Conservation (phyloP, 257 asterid genomes). For the Capsicum baccatum region DNA sequence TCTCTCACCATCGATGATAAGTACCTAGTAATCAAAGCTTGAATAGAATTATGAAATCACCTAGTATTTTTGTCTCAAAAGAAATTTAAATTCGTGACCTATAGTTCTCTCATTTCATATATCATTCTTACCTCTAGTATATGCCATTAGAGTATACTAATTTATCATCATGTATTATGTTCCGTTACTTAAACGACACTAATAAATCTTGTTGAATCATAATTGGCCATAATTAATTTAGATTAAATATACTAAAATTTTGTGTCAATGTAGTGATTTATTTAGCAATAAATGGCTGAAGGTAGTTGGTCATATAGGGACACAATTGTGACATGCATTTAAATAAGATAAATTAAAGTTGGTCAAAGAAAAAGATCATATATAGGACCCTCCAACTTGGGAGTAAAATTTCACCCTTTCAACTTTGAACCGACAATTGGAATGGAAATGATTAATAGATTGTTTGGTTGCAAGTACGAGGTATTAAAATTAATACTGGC, state of each 20-base stretch:
- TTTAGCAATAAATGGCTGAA: conserved; percentile 16
- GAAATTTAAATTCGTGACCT: too few relatives aligned
- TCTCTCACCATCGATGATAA: too few relatives aligned
- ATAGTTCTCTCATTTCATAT: neutral
- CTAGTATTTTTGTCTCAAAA: too few relatives aligned
- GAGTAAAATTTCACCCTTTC: neutral
- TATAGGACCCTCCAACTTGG: conserved; percentile 20
- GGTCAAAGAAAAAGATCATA: neutral
- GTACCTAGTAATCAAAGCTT: too few relatives aligned
- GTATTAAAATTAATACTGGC: neutral
- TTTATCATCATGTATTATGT: conserved; percentile 9
- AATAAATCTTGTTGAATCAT: neutral
- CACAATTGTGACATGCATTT: neutral
- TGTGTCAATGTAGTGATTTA: neutral
- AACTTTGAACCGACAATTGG: neutral
- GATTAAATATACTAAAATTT: neutral
- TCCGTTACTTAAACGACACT: conserved; percentile 16
- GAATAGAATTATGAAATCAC: too few relatives aligned
- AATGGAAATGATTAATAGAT: neutral
- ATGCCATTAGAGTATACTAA: neutral
- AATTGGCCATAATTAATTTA: neutral
- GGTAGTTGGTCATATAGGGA: neutral
- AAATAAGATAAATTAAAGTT: conserved; percentile 1
- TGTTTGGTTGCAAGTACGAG: neutral
- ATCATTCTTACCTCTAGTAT: neutral